Evolutionary conservation across 2,329 filamentous ascomycete genomes (phyloP), one percentile per base, ranked within the genome.

Genomic region (Alternaria arborescens): DNA sequence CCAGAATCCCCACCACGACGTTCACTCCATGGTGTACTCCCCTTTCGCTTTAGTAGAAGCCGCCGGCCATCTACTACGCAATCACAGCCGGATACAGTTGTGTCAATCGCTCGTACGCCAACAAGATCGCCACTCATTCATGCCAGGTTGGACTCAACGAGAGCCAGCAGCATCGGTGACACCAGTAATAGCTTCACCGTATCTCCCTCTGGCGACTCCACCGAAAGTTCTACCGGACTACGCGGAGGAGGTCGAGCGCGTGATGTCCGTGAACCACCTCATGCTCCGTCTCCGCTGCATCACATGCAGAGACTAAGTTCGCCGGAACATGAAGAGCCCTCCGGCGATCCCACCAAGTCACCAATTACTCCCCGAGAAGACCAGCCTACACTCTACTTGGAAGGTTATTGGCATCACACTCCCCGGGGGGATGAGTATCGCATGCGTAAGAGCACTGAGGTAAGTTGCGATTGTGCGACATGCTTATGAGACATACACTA

Each of bases 1-100:
- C 26, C 20, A 8, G 26, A 61, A 40, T 24, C 52, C 16, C 18
- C 63, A 40, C 20, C 50, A 11, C 51, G 61, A 18, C 57, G 55
- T 24, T 55, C 41, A 28, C 14, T 70, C 12, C 68, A 70, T 14
- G 11, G 11, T 30, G 28, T 30, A 30, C 65, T 75, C 34, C 68
- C 70, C 11, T 71, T 73, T n/a, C 66, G 74, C 44, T 62, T 63
- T 42, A 60, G 59, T 44, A 61, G 56, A 28, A 26, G 12, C 22
- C 55, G 53, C 16, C 32, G 28, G 52, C 18, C 52, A 4, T 47
- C 52, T 10, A 24, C n/a, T 8, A 40, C 22, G 30, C 62, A 50
- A 16, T 26, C 48, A 8, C 28, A 38, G 26, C 43, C 61, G 1
- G 51, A 60, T 10, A 56, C 62, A 51, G 51, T 47, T 22, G 64